Conservation (phyloP, 2,329 filamentous ascomycete genomes). For the Nigrospora sphaerica region DNA sequence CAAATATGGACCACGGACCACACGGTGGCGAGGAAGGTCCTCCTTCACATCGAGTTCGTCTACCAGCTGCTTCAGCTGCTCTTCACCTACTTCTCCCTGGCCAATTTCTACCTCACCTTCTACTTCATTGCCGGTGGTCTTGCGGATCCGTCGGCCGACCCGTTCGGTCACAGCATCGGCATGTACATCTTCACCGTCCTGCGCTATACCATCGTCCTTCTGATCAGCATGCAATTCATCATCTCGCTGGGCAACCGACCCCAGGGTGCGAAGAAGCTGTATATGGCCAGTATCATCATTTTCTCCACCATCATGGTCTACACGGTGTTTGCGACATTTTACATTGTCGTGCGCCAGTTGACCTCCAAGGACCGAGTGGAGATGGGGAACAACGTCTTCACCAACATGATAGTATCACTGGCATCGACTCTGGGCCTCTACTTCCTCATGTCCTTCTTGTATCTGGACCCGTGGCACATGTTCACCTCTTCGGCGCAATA, state of each 20-base stretch:
- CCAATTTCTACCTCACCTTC: slow-evolving; percentile 98
- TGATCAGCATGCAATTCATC: slow-evolving; percentile 94
- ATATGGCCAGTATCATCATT: slow-evolving; percentile 79
- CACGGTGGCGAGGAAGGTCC: slow-evolving; percentile 77
- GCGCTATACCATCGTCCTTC: slow-evolving; percentile 75
- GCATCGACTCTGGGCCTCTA: slow-evolving; percentile 86
- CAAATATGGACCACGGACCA: slow-evolving; percentile 95
- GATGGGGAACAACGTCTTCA: slow-evolving; percentile 84
- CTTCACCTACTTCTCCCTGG: slow-evolving; percentile 96
- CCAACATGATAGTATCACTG: slow-evolving; percentile 88
- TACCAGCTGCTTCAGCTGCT: slow-evolving; percentile 90
- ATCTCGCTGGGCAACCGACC: slow-evolving; percentile 92
- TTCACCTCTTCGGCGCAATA: slow-evolving; percentile 88
- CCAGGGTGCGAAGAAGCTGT: slow-evolving; percentile 88
- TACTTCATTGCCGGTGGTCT: slow-evolving; percentile 95
- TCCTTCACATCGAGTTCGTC: slow-evolving; percentile 90
- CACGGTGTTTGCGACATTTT: slow-evolving; percentile 82
- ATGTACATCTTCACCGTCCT: slow-evolving; percentile 80
- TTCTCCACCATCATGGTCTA: slow-evolving; percentile 94
- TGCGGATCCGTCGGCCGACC: slow-evolving; percentile 71
- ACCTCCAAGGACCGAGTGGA: slow-evolving; percentile 39
- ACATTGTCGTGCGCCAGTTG: slow-evolving; percentile 82
- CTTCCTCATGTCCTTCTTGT: slow-evolving; percentile 93
- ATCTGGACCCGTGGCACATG: slow-evolving; percentile 99
- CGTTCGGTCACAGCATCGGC: slow-evolving; percentile 83